Base-by-base conservation (phyloP, 1,284 basidiomycete genomes). In the Ustilago trichophora region DNA sequence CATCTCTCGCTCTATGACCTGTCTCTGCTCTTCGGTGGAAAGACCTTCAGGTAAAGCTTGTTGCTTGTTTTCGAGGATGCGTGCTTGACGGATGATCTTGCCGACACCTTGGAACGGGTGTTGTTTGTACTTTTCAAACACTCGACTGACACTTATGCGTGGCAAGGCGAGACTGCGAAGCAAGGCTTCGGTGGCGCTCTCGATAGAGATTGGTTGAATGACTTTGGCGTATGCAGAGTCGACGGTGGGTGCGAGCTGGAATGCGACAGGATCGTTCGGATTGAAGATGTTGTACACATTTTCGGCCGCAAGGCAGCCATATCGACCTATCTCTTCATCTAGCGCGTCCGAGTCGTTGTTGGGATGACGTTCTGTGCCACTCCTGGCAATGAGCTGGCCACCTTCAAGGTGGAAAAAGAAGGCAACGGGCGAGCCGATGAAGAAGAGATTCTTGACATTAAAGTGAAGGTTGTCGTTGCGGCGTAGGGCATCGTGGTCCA, bases 381-480 rank as follows among this genome's bases (percentile, higher is more conserved):
- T 63, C 15, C 86, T 79, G 0, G 86, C 85, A 60, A 86, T 85
- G 15, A 86, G 70, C 62, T 86, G 85, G 0, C 84, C 83, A 35
- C 85, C 84, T 47, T 85, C 83, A 6, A 87, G 76, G 58, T 85
- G 85, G 11, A 86, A 78, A 72, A 86, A 86, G 24, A 87, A 80
- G 0, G 85, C 84, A 1, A 86, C 77, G 1, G 86, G 86, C 47
- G 84, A 85, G 6, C 86, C 86, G 13, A 83, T 80, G 8, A 85
- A 80, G 74, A 85, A 87, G 16, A 86, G 79, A 58, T 82, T 83
- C 54, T 83, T 83, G 4, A 83, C 83, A 51, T 85, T 84, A 82
- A 78, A 78, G 29, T 76, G 56, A 27, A 78, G 45, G n/a, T 71
- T 72, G 25, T 55, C 32, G 13, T 40, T 32, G 18, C 56, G 35